Evolutionary conservation across 306 rosid genomes (phyloP).

Genomic region (Mimosa bimucronata): DNA sequence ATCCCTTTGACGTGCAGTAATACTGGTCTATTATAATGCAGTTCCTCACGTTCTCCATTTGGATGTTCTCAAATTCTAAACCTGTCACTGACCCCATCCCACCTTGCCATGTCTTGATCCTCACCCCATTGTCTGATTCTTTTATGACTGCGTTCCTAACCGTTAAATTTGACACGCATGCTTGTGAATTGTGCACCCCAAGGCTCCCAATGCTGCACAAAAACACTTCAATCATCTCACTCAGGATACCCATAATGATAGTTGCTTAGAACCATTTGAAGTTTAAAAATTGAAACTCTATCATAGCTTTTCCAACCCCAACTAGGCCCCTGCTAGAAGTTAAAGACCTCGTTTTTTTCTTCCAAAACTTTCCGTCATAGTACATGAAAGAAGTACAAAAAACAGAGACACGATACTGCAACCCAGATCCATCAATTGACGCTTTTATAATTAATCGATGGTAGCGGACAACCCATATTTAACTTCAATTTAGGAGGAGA

Average conservation of each 20-base stretch:
- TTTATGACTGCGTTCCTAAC: constrained; percentile 63
- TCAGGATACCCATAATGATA: not conserved
- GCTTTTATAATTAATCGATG: constrained; percentile 10
- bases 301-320: not conserved
- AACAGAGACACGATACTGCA: not conserved
- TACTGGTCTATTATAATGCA: constrained; percentile 87
- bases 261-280: not conserved
- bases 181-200: constrained; percentile 82
- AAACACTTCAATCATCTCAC: not conserved
- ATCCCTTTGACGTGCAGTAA: constrained; percentile 77
- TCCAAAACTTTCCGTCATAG: not conserved
- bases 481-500: constrained; percentile 21
- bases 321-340: not conserved
- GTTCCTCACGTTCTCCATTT: constrained; percentile 86
- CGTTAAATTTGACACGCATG: constrained; percentile 89
- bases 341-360: not conserved
- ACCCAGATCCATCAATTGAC: not conserved
- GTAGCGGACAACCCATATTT: constrained; percentile 21
- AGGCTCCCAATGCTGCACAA: constrained; percentile 91
- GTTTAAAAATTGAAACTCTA: not conserved
- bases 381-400: not conserved
- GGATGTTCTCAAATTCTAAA: constrained; percentile 67
- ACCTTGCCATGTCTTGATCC: constrained; percentile 99
- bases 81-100: constrained; percentile 77
- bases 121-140: constrained; percentile 86